Base-by-base conservation (phyloP, 1,139 yeast genomes). In the Yamadazyma blattariae region DNA sequence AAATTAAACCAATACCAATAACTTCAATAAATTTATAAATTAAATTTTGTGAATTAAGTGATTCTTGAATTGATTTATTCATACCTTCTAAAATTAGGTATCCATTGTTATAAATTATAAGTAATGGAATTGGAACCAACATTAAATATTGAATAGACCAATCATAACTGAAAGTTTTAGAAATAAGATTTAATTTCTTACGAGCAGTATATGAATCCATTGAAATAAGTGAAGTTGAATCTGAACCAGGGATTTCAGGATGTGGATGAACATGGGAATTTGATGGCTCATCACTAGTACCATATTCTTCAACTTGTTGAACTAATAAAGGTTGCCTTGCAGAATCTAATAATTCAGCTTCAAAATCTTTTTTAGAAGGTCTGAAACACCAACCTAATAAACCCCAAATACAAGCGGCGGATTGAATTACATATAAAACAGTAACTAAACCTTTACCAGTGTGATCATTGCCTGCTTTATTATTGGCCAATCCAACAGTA, bases 141-240 rank as follows among this genome's bases (percentile, higher is more conserved):
- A 82, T 44, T 22, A 84, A 47, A 48, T 77, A 86, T 56, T 88
- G 96, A 18, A 86, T 47, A 7, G 82, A 71, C 96, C 96, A 88
- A 50, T 85, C 95, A 53, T 83, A 87, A 30, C 82, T 70, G 41
- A 70, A 68, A 6, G 76, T 69, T 35, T 72, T 71, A 24, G 56
- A 50, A 19, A 67, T 48, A 49, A 46, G 39, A 11, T 42, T 37
- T 26, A 40, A 37, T 25, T 41, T 41, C 28, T 36, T 45, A 21
- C 47, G 35, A 12, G 44, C 47, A 31, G 42, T 41, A 30, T 43
- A 40, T 5, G 45, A 41, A 24, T 42, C 51, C n/a, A 40, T 35
- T 2, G 50, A 48, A 21, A 45, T 45, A 19, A 50, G 41, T 2
- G 49, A 46, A 10, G 52, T 44, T 17, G 44, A 36, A 18, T 47